Evolutionary conservation across 805 yeast species (phyloP).

Genomic region (Metschnikowia sp.): DNA sequence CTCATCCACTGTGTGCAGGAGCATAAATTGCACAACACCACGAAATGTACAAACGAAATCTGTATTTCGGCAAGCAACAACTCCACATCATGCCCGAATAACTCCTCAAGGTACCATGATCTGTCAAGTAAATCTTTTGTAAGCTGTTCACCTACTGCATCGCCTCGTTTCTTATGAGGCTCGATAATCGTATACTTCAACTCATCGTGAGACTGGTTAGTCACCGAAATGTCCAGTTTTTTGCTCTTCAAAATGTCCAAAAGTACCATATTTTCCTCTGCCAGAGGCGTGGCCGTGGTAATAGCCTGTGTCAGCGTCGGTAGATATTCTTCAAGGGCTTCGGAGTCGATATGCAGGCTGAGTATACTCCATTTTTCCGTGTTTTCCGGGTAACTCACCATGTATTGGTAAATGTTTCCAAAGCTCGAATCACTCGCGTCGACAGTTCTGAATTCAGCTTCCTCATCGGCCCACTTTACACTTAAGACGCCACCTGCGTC

Average conservation of each 20-base stretch:
- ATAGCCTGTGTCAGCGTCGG: constrained; percentile 21
- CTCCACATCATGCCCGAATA: constrained; percentile 29
- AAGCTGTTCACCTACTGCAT: constrained; percentile 25
- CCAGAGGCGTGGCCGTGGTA: constrained; percentile 48
- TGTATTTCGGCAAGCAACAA: constrained; percentile 52
- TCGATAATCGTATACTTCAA: constrained; percentile 43
- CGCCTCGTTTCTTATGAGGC: constrained; percentile 33
- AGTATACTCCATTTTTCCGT: constrained; percentile 16
- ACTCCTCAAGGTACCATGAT: constrained; percentile 50
- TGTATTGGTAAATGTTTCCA: constrained; percentile 25
- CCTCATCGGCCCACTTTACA: constrained; percentile 33
- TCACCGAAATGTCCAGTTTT: constrained; percentile 16
- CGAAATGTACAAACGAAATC: constrained; percentile 45
- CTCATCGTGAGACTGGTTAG: constrained; percentile 31
- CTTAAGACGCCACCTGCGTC: constrained; percentile 30
- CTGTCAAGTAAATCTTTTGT: constrained; percentile 58
- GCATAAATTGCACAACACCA: constrained; percentile 60
- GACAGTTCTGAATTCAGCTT: neutral
- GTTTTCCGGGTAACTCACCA: constrained; percentile 40
- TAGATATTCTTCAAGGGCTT: constrained; percentile 21
- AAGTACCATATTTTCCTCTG: constrained; percentile 45
- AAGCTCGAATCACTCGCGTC: constrained; percentile 26
- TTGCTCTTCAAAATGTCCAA: constrained; percentile 28
- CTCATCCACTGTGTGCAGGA: constrained; percentile 64
- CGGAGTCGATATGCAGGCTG: constrained; percentile 19